phyloP scores from a whole-genome alignment of 345 rosid species.

The Erucastrum elatum region DNA sequence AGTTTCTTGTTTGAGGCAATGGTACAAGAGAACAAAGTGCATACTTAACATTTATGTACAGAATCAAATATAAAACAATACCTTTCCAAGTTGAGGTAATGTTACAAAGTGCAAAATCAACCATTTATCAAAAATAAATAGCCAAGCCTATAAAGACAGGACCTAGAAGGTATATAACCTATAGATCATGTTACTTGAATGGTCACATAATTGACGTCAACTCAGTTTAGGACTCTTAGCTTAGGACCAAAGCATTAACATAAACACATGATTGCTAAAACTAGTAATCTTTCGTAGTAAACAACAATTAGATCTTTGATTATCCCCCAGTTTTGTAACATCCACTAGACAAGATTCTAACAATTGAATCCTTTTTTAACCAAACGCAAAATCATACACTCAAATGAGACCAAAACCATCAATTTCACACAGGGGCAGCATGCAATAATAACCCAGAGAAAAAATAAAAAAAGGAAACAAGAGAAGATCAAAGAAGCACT shows the following conservation, averaged over 20 bases:
- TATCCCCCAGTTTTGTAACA: neutral
- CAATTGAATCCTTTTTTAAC: slow-evolving; percentile 21
- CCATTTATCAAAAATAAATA: neutral
- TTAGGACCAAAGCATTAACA: neutral
- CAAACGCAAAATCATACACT: neutral
- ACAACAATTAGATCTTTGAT: neutral
- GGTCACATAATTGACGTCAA: neutral
- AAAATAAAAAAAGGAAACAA: neutral
- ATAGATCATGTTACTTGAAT: neutral
- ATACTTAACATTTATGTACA: slow-evolving; percentile 1
- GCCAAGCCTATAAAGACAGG: neutral
- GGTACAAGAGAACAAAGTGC: neutral
- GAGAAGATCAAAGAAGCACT: slow-evolving; percentile 14
- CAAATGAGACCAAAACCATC: neutral
- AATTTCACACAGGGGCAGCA: neutral
- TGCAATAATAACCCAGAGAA: neutral
- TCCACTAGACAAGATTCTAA: slow-evolving; percentile 1
- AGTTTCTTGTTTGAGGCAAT: neutral
- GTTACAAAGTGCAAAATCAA: neutral
- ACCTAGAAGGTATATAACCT: neutral
- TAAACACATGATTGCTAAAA: neutral
- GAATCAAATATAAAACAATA: neutral
- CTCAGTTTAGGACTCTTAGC: neutral
- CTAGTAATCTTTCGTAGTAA: neutral
- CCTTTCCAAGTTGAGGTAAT: neutral